A percentile compares a stretch with the other conserved stretches of the same genome.
Conservation (phyloP, 768 basidiomycete species). For the Leccinum variicolor region DNA sequence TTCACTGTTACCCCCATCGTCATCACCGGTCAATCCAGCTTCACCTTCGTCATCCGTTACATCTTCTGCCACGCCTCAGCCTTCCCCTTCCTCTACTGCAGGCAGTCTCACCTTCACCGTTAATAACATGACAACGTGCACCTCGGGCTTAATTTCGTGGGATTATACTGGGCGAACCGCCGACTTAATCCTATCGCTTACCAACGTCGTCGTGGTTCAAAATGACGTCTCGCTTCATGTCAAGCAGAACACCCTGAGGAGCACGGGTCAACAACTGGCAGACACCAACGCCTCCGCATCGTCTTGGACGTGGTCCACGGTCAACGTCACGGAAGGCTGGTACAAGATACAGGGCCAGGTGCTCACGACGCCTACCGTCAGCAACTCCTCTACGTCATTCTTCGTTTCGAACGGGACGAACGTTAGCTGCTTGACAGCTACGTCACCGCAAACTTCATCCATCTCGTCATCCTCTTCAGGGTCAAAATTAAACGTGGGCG, state of each 20-base stretch:
- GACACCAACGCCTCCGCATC: constrained; percentile 20
- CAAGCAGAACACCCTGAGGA: neutral
- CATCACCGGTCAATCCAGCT: constrained; percentile 4
- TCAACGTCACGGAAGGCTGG: constrained; percentile 48
- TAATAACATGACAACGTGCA: constrained; percentile 35
- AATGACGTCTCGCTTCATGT: constrained; percentile 9
- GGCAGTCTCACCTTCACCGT: constrained; percentile 22
- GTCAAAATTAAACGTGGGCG: constrained; percentile 35
- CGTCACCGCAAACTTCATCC: constrained; percentile 12
- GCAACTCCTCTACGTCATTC: constrained; percentile 30
- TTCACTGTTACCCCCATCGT: neutral
- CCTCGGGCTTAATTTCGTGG: constrained; percentile 36
- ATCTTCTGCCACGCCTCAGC: constrained; percentile 14
- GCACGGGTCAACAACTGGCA: constrained; percentile 25
- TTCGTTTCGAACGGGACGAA: constrained; percentile 36
- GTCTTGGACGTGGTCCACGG: constrained; percentile 41
- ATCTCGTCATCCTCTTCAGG: constrained; percentile 18
- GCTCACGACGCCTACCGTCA: neutral
- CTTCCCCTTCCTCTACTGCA: constrained; percentile 12
- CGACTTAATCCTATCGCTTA: constrained; percentile 35
- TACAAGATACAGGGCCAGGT: constrained; percentile 36
- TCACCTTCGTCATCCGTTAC: constrained; percentile 6
- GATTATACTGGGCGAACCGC: constrained; percentile 33
- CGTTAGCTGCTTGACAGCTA: constrained; percentile 30
- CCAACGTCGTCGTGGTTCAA: constrained; percentile 37